Evolutionary conservation across 345 rosid species (phyloP).

Genomic region (Adansonia digitata): DNA sequence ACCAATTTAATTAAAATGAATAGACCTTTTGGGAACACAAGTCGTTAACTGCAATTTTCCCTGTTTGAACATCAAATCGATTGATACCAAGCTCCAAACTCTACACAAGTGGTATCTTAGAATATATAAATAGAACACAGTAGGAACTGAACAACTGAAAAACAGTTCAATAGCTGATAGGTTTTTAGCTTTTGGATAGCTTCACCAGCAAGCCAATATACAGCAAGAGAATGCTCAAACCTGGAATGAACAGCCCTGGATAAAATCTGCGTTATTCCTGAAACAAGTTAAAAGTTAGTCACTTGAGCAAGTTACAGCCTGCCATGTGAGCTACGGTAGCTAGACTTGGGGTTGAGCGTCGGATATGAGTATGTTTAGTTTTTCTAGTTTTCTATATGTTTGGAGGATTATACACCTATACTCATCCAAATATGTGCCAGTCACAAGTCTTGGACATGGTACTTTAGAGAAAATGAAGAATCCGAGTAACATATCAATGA

Average conservation of each 20-base stretch:
- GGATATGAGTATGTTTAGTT: no score
- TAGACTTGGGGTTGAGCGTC: no score
- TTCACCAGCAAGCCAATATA: slow-evolving; percentile 81
- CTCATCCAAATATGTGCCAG: no score
- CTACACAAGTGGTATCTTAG: slow-evolving; percentile 28
- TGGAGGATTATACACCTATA: no score
- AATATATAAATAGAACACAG: background rate
- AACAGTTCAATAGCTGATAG: slow-evolving; percentile 45
- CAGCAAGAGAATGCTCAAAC: slow-evolving; percentile 92
- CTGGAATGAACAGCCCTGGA: slow-evolving; percentile 94
- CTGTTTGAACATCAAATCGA: slow-evolving; percentile 68
- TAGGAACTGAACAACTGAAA: slow-evolving; percentile 8
- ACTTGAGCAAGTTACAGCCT: background rate
- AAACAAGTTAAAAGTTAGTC: slow-evolving; percentile 11
- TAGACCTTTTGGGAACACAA: background rate
- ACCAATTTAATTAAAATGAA: background rate
- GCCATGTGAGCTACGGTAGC: background rate
- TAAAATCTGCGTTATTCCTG: slow-evolving; percentile 69
- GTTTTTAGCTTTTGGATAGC: slow-evolving; percentile 54
- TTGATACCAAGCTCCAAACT: slow-evolving; percentile 80
- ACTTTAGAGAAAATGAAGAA: no score
- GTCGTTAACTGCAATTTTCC: slow-evolving; percentile 70
- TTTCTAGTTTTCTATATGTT: no score
- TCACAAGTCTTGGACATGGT: no score
- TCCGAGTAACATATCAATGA: no score